Evolutionary conservation across 202 grass and related monocot genomes (phyloP).

Genomic region (Elaeis oleifera): DNA sequence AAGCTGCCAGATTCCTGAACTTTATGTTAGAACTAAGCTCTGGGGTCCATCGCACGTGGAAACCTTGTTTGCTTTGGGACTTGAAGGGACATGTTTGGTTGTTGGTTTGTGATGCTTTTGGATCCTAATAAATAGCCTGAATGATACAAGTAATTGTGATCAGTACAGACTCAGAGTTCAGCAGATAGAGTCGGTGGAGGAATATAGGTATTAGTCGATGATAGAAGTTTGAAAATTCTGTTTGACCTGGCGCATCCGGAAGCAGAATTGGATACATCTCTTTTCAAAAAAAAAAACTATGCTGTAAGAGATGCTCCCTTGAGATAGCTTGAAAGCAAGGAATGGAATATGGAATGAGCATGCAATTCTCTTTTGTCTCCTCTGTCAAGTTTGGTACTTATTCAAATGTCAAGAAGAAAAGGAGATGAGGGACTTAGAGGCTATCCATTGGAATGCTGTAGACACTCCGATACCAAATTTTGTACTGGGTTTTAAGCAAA

Average conservation of each 20-base stretch:
- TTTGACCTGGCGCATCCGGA: constrained; percentile 72
- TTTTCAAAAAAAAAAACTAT: constrained; percentile 52
- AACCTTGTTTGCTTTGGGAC: constrained; percentile 15
- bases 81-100: constrained; percentile 24
- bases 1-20: constrained; percentile 28
- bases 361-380: constrained; percentile 86
- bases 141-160: constrained; percentile 27
- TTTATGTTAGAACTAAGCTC: constrained; percentile 31
- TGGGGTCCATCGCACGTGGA: constrained; percentile 4
- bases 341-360: constrained; percentile 79
- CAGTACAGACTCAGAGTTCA: constrained; percentile 16
- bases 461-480: background rate
- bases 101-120: constrained; percentile 22
- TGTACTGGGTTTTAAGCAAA: background rate
- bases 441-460: constrained; percentile 24
- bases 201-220: constrained; percentile 35
- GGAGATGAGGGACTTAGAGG: constrained; percentile 48
- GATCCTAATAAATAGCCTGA: constrained; percentile 24
- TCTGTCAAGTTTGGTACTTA: constrained; percentile 94
- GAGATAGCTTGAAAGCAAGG: constrained; percentile 71
- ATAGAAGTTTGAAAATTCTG: constrained; percentile 37
- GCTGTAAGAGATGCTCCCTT: constrained; percentile 66
- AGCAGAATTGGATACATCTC: constrained; percentile 64
- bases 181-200: constrained; percentile 24
- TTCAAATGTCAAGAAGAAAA: constrained; percentile 73